phyloP scores from a whole-genome alignment of 2,329 filamentous ascomycete genomes.

The Phaeosphaeriaceae sp. region DNA sequence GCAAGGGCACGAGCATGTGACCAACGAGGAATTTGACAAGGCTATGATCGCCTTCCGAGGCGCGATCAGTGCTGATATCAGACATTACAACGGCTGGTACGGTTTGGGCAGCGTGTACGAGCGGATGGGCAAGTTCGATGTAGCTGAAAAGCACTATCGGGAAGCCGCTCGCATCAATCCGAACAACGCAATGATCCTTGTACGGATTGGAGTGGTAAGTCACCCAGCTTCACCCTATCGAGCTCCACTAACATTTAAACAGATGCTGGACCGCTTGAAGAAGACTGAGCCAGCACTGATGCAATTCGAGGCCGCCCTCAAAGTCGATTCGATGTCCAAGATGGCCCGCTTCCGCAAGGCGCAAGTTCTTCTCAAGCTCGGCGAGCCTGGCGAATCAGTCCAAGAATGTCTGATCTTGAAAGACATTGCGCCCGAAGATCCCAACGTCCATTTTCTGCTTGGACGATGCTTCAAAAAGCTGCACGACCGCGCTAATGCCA shows the following conservation, averaged over 20 bases:
- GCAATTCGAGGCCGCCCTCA: constrained; percentile 82
- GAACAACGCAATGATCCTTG: constrained; percentile 89
- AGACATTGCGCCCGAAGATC: constrained; percentile 90
- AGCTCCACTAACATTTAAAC: neutral
- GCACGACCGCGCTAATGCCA: constrained; percentile 72
- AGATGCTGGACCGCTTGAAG: constrained; percentile 81
- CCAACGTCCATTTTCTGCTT: constrained; percentile 93
- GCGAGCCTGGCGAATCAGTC: constrained; percentile 73
- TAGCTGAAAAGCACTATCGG: constrained; percentile 89
- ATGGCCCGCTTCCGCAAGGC: constrained; percentile 94
- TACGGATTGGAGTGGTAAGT: constrained; percentile 83
- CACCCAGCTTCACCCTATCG: neutral
- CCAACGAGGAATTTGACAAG: constrained; percentile 97
- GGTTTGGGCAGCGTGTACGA: constrained; percentile 83
- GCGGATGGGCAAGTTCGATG: constrained; percentile 87
- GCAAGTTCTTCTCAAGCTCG: constrained; percentile 79
- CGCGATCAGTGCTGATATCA: constrained; percentile 82
- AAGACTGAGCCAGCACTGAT: constrained; percentile 78
- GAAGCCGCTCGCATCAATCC: constrained; percentile 90
- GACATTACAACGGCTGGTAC: constrained; percentile 99
- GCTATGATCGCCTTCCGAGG: constrained; percentile 86
- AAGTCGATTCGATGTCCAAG: constrained; percentile 80
- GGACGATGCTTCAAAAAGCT: constrained; percentile 74
- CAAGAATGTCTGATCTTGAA: constrained; percentile 87
- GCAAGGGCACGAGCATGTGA: constrained; percentile 93